Evolutionary conservation across 768 basidiomycete species (phyloP), one percentile per base, ranked within the genome.

Genomic region (Lactarius indigo): DNA sequence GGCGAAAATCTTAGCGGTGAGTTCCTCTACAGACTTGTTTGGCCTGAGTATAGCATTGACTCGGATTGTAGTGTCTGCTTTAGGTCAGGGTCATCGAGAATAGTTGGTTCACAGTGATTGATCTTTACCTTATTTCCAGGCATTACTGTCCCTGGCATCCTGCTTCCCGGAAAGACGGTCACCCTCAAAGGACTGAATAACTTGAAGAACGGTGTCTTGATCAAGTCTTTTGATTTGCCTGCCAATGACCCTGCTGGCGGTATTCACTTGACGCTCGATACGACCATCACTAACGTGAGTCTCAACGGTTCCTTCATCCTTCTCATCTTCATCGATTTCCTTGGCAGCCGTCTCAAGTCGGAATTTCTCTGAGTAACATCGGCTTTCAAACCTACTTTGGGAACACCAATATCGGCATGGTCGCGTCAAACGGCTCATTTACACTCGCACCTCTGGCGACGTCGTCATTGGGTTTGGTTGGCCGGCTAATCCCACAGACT

Each of bases 171-270:
- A 47, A 88, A 89, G 77, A 77, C 74, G 8, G 84, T 91, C 12
- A 82, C 84, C 5, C 76, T 91, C 47, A 87, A 87, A 69, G 90
- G 89, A 15, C 87, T 91, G 78, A 87, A 90, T 73, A 85, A 85
- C 28, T 76, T 91, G 42, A 80, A 86, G 75, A 79, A 79, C 50
- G 86, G 85, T 15, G 88, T 91, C 23, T 76, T 74, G 30, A 88
- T 91, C 66, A 76, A 86, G 30, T 82, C 84, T 2, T 91, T 91
- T 70, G 87, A 91, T 75, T 75, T 91, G 30, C 89, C 90, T 0
- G 78, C 80, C 13, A 81, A 91, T 71, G 89, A 91, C 70, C 88
- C 88, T 1, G 83, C 81, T 12, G 90, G 89, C 23, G 89, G 90
- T 15, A 86, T 91, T 61, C 84, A 84, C 71, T 77, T 91, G 47